Base-by-base conservation (phyloP, 1,284 basidiomycete genomes). In the Meripilus lineatus region DNA sequence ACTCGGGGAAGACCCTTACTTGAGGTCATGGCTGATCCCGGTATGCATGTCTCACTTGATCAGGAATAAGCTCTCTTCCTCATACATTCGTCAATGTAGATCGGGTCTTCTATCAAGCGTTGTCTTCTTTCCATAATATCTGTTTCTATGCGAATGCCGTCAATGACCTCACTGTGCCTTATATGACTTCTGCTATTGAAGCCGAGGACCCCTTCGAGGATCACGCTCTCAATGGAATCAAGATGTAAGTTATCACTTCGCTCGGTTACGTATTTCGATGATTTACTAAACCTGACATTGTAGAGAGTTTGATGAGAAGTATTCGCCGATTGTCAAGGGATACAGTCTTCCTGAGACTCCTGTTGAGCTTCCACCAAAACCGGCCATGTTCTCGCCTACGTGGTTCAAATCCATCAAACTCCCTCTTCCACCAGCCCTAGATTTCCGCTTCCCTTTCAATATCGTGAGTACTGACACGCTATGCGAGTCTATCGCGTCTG, bases 61-160 rank as follows among this genome's bases (percentile, higher is more conserved):
- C 14, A 41, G 5, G 33, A 8, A 15, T 15, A 17, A 38, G 28
- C 39, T n/a, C n/a, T n/a, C n/a, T n/a, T n/a, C n/a, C n/a, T n/a
- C n/a, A n/a, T n/a, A n/a, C n/a, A n/a, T n/a, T n/a, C n/a, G n/a
- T n/a, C n/a, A 22, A 7, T 52, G 40, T 57, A 84, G 88, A 82
- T 20, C 75, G 76, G 14, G 68, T 87, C 25, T 97, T 97, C 61
- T 82, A 85, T 56, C 78, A 87, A 51, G 87, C 83, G 2, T 70
- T 97, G 28, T 50, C 70, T 0, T 65, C 68, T 24, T 97, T 97
- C 62, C 63, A 77, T 21, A 70, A 81, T 30, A 70, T 93, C 34
- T 70, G 81, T 45, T 77, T 97, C 47, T 96, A 92, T 54, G 93
- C 90, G 7, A 95, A 94, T 64, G 78, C 84, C 2, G 66, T 90